Evolutionary conservation across 2,329 filamentous ascomycete genomes (phyloP).

Genomic region (Nemania bipapillata): DNA sequence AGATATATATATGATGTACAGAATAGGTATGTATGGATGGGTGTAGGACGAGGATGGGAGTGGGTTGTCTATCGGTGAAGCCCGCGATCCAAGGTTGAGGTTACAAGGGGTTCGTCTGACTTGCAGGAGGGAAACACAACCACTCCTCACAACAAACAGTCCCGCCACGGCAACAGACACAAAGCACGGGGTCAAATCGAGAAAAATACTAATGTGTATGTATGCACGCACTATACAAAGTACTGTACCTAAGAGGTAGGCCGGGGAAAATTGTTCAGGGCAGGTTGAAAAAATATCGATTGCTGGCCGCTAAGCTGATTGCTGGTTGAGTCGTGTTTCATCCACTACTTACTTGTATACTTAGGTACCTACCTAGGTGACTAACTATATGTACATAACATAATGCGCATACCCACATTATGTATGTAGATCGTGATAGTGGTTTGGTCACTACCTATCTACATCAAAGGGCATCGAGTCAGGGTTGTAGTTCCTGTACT

Average conservation of each 20-base stretch:
- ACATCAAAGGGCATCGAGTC: too few relatives aligned
- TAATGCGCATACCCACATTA: too few relatives aligned
- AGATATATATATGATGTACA: too few relatives aligned
- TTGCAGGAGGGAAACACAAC: constrained; percentile 33
- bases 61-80: constrained; percentile 38
- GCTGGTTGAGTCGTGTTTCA: constrained; percentile 26
- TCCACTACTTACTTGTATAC: not conserved
- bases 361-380: not conserved
- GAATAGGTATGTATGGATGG: too few relatives aligned
- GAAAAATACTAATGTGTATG: not conserved
- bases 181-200: not conserved
- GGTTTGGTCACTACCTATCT: too few relatives aligned
- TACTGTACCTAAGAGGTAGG: not conserved
- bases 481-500: too few relatives aligned
- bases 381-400: too few relatives aligned
- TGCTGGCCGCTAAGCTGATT: constrained; percentile 22
- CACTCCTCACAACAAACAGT: constrained; percentile 31
- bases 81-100: constrained; percentile 31
- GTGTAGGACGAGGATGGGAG: not conserved
- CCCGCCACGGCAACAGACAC: constrained; percentile 6
- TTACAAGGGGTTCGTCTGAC: constrained; percentile 31
- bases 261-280: too few relatives aligned
- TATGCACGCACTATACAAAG: not conserved
- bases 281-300: too few relatives aligned
- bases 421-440: not conserved